Conservation (phyloP, 768 basidiomycete species). For the Pulveroboletus frians region DNA sequence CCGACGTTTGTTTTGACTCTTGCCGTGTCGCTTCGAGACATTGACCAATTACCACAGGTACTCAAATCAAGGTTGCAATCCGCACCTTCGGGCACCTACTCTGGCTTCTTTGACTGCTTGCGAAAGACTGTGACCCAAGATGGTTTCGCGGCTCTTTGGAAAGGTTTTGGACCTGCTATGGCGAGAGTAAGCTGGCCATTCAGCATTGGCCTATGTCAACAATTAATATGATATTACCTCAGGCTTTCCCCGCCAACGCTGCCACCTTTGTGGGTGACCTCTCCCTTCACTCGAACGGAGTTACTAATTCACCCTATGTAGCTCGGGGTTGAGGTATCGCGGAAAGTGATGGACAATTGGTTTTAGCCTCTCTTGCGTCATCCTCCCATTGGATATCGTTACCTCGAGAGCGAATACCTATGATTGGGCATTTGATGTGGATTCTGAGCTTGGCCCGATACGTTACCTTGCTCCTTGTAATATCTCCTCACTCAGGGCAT, state of each 20-base stretch:
- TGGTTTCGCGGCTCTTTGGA: constrained; percentile 87
- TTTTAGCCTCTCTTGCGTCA: constrained; percentile 33
- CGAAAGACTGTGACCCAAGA: constrained; percentile 88
- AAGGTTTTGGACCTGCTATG: constrained; percentile 98
- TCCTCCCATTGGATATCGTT: not conserved
- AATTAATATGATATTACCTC: constrained; percentile 1
- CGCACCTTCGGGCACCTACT: constrained; percentile 96
- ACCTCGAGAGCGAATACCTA: constrained; percentile 3
- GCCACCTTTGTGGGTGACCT: constrained; percentile 74
- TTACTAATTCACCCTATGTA: constrained; percentile 26
- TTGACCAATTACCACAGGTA: constrained; percentile 50
- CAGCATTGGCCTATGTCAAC: not conserved
- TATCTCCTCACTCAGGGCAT: constrained; percentile 6
- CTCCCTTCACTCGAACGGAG: not conserved
- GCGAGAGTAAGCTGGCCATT: constrained; percentile 53
- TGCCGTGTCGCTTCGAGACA: not conserved
- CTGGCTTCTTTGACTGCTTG: constrained; percentile 87
- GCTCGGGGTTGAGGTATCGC: constrained; percentile 90
- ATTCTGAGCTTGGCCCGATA: constrained; percentile 6
- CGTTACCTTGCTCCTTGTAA: constrained; percentile 1
- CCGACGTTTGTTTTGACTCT: constrained; percentile 61
- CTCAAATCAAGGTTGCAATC: constrained; percentile 95
- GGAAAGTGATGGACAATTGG: constrained; percentile 72
- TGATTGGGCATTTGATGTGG: constrained; percentile 3
- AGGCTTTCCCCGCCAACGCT: constrained; percentile 98